Evolutionary conservation across 202 grass and related monocot genomes (phyloP).

Genomic region (Eragrostis tef): DNA sequence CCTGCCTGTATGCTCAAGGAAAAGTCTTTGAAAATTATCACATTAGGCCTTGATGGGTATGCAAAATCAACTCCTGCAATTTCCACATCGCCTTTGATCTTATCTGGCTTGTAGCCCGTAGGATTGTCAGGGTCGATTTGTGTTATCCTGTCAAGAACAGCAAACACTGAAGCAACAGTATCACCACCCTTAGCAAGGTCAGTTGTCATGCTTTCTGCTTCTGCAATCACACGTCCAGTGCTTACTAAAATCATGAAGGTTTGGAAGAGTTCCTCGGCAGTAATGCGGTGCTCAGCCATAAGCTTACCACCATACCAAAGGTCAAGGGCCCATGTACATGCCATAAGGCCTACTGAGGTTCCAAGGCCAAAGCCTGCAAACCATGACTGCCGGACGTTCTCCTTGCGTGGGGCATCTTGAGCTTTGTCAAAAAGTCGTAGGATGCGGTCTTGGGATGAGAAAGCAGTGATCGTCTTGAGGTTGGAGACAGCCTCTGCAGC

Average conservation of each 20-base stretch:
- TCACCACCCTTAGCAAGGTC: conserved; percentile 87
- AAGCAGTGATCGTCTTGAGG: conserved; percentile 82
- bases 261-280: conserved; percentile 46
- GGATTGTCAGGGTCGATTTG: conserved; percentile 63
- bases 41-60: too few species aligned
- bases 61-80: too few species aligned
- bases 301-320: conserved; percentile 89
- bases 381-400: conserved; percentile 81
- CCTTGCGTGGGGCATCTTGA: conserved; percentile 66
- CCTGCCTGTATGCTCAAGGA: too few species aligned
- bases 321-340: conserved; percentile 75
- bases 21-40: too few species aligned
- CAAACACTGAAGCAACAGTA: conserved; percentile 67
- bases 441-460: conserved; percentile 85
- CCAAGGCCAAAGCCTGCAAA: conserved; percentile 69
- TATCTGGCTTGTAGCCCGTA: too few species aligned
- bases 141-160: conserved; percentile 65
- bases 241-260: too few species aligned
- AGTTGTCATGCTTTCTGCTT: too few species aligned
- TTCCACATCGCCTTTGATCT: too few species aligned
- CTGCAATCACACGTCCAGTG: too few species aligned
- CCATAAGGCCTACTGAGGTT: conserved; percentile 47
- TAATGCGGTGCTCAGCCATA: conserved; percentile 30
- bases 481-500: conserved; percentile 87
- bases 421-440: conserved; percentile 64